Evolutionary conservation across 257 asterid species (phyloP).

Genomic region (Nicotiana tomentosiformis): DNA sequence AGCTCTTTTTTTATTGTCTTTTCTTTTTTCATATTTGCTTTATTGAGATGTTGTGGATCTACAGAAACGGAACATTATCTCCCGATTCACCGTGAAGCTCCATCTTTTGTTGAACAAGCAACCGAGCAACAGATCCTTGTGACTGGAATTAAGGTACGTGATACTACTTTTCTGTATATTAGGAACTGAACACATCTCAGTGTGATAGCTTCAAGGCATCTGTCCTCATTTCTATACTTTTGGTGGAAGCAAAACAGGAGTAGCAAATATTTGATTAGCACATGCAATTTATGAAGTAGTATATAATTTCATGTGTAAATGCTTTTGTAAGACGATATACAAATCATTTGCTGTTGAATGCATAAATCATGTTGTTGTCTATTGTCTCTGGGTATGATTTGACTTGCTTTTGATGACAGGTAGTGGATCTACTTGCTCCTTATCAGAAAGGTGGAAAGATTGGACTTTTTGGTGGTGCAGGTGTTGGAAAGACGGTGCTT

Average conservation of each 20-base stretch:
- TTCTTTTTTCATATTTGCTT: not conserved
- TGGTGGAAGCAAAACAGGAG: slow-evolving; percentile 1
- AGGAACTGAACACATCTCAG: not conserved
- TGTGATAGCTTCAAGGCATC: not conserved
- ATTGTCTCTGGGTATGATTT: not conserved
- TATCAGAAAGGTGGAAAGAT: slow-evolving; percentile 98
- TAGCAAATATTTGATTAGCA: not conserved
- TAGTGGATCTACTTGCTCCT: slow-evolving; percentile 93
- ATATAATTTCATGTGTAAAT: not conserved
- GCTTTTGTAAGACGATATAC: not conserved
- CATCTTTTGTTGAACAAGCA: slow-evolving; percentile 90
- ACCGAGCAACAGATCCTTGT: slow-evolving; percentile 93
- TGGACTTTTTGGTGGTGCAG: slow-evolving; percentile 98
- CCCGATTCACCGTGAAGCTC: slow-evolving; percentile 98
- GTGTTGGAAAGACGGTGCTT: slow-evolving; percentile 94
- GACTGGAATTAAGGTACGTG: slow-evolving; percentile 86
- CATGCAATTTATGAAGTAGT: not conserved
- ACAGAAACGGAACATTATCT: slow-evolving; percentile 80
- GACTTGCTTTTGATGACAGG: slow-evolving; percentile 30
- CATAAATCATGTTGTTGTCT: slow-evolving; percentile 4
- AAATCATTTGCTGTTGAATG: not conserved
- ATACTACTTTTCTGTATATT: not conserved
- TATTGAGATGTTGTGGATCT: not conserved
- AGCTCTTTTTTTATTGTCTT: not conserved
- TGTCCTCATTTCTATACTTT: not conserved